phyloP scores from a whole-genome alignment of 2,329 filamentous ascomycete genomes.

The Fusarium sp. region DNA sequence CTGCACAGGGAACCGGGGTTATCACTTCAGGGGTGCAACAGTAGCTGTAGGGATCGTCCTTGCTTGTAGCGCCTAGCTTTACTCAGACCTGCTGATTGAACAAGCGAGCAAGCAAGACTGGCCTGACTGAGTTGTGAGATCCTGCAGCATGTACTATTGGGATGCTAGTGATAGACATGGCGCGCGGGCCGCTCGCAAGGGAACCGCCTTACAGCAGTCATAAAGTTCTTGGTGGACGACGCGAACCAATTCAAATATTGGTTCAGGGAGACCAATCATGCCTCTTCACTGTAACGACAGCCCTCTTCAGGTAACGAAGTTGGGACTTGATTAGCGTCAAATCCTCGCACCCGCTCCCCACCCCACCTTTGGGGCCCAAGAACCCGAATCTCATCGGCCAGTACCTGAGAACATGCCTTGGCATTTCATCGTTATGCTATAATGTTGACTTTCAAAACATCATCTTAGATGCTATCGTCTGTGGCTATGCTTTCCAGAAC shows the following conservation, averaged over 20 bases:
- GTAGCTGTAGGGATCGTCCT: conserved; percentile 36
- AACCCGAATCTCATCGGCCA: conserved; percentile 30
- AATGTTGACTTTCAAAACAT: background rate
- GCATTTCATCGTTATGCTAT: background rate
- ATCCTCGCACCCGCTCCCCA: conserved; percentile 22
- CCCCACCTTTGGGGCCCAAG: conserved; percentile 13
- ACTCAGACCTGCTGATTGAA: conserved; percentile 18
- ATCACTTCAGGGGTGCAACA: conserved; percentile 35
- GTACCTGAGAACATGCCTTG: background rate
- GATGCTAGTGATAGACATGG: conserved; percentile 30
- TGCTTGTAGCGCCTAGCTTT: conserved; percentile 33
- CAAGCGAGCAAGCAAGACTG: conserved; percentile 16
- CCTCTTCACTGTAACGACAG: background rate
- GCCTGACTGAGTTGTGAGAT: conserved; percentile 20
- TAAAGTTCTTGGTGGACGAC: conserved; percentile 24
- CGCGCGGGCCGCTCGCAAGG: conserved; percentile 36
- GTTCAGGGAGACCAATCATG: conserved; percentile 3
- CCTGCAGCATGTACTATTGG: conserved; percentile 31
- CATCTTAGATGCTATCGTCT: background rate
- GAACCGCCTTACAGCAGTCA: conserved; percentile 23
- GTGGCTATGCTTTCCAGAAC: background rate
- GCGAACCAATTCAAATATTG: conserved; percentile 11
- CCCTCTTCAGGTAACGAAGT: conserved; percentile 15
- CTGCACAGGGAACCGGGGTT: conserved; percentile 41
- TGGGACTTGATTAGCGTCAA: conserved; percentile 25